These are phyloP conservation scores for Houttuynia cordata DNA, from an alignment of 164 flowering plant species.

Conservation along the genomic window DNA sequence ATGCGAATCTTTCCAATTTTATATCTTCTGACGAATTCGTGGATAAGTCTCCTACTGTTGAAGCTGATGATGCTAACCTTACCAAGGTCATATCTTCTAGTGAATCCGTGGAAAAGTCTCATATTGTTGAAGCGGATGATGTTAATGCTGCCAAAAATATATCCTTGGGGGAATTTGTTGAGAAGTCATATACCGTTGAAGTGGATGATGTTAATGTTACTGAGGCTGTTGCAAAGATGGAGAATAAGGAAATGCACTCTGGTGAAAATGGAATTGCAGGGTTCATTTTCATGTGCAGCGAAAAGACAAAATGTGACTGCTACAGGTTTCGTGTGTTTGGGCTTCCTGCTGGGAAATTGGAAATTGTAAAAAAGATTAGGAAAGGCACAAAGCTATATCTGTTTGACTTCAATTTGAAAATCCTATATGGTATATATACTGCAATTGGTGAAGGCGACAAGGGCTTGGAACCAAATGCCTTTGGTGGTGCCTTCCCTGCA, in stretches of 20 bases:
- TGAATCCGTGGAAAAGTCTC: too few relatives aligned
- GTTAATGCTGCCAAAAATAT: too few relatives aligned
- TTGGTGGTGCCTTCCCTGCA: constrained; percentile 10
- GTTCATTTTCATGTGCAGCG: constrained; percentile 13
- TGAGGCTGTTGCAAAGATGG: background rate
- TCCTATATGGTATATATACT: constrained; percentile 13
- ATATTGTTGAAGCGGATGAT: too few relatives aligned
- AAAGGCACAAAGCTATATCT: constrained; percentile 10
- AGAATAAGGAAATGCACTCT: background rate
- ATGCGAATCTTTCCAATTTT: too few relatives aligned
- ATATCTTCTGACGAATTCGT: too few relatives aligned
- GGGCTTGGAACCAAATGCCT: constrained; percentile 11
- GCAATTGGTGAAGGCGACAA: constrained; percentile 4
- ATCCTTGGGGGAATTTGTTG: too few relatives aligned
- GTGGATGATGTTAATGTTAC: too few relatives aligned
- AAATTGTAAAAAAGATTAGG: constrained; percentile 7
- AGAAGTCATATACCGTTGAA: too few relatives aligned
- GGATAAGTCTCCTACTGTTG: too few relatives aligned
- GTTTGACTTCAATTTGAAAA: constrained; percentile 9
- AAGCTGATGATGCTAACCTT: too few relatives aligned
- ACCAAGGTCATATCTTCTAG: too few relatives aligned
- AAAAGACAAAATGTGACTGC: constrained; percentile 10
- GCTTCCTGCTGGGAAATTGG: constrained; percentile 6
- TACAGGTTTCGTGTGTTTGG: constrained; percentile 10
- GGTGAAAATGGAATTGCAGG: constrained; percentile 4